Evolutionary conservation across 192 early-diverging fungal genomes (phyloP), one percentile per base, ranked within the genome.

Genomic region (Umbelopsis sp.): DNA sequence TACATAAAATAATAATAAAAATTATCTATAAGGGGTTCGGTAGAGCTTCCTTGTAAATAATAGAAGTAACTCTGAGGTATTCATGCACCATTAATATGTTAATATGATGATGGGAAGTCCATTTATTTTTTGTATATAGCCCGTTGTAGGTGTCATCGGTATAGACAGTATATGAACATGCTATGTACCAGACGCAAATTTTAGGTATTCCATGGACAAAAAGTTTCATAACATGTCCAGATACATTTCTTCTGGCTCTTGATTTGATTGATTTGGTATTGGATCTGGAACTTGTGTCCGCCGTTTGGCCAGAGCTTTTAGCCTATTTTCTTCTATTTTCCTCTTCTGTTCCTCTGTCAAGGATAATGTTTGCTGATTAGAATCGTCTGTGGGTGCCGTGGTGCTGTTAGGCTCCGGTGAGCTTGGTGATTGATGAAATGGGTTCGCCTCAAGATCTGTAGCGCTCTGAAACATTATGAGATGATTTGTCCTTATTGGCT

Each of bases 301-400:
- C 34, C 56, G 56, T 31, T 31, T 62, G 7, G 56, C 17, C 9
- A 62, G 31, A 20, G 56, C 56, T 62, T 62, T 62, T 16, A 62
- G 2, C 17, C 56, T 29, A 31, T 62, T 62, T 62, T 62, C 56
- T 31, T 62, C 56, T 62, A 62, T 62, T 62, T 26, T 29, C 14
- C 56, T 62, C 56, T 31, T 62, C 31, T 62, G 56, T 14, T 62
- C 56, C 31, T 62, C 56, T 20, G 56, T 34, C 24, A 62, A 26
- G 9, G 26, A 17, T 11, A 17, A 17, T 5, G 16, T 1, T 20
- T 34, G 56, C 5, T 31, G 56, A 3, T 34, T 5, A 59, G 14
- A 12, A 16, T 29, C 11, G 14, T 29, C 12, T 20, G 17, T 17
- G 2, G 26, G 6, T 20, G 56, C 1, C 4, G 20, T 49, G 6